Conservation (phyloP, 306 rosid species). For the Oxytropis ochrocephala region DNA sequence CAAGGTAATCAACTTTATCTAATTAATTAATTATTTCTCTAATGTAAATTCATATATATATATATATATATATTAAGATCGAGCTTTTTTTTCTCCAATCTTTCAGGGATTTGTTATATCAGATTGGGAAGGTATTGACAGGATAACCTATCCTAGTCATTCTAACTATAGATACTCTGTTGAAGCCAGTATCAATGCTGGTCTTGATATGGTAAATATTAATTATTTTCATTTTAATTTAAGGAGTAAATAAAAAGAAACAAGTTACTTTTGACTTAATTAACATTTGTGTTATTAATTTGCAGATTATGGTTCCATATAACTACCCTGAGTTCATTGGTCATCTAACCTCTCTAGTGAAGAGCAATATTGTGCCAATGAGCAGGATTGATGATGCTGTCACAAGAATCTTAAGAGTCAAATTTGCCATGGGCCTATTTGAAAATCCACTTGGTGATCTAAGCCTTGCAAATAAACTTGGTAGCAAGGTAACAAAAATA, state of each 20-base stretch:
- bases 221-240: neutral
- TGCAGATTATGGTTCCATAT: slow-evolving; percentile 40
- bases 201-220: slow-evolving; percentile 38
- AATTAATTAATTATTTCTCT: neutral
- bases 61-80: no score
- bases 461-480: slow-evolving; percentile 30
- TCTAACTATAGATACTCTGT: slow-evolving; percentile 37
- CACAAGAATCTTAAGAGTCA: slow-evolving; percentile 31
- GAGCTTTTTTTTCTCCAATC: neutral
- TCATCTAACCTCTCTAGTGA: slow-evolving; percentile 26
- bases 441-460: slow-evolving; percentile 36
- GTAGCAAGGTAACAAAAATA: slow-evolving; percentile 31
- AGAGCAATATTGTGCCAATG: slow-evolving; percentile 25
- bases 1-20: slow-evolving; percentile 21
- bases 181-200: slow-evolving; percentile 29
- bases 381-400: slow-evolving; percentile 42
- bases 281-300: neutral
- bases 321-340: slow-evolving; percentile 35
- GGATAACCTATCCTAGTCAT: slow-evolving; percentile 36
- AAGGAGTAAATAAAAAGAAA: neutral
- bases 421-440: slow-evolving; percentile 36
- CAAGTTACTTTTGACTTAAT: neutral
- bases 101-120: slow-evolving; percentile 43
- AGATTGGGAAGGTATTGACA: slow-evolving; percentile 40
- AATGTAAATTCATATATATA: neutral